Evolutionary conservation across 495 filamentous ascomycete genomes (phyloP).

Genomic region (Penicillium silybi): DNA sequence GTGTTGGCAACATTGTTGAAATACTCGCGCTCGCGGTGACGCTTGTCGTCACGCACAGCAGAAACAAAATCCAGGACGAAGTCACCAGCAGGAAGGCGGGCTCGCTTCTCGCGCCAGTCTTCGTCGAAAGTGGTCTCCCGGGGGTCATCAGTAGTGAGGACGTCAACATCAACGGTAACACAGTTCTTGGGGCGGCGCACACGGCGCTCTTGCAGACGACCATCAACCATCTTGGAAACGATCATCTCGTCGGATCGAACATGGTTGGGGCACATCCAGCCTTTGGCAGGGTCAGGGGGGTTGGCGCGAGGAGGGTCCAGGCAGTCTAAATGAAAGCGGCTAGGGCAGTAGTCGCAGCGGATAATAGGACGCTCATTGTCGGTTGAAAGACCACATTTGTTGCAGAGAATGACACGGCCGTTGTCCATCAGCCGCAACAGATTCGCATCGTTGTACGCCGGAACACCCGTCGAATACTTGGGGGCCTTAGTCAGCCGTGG

Average conservation of each 20-base stretch:
- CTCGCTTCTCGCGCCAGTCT: slow-evolving; percentile 15
- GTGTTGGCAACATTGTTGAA: slow-evolving; percentile 1
- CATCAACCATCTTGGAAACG: slow-evolving; percentile 45
- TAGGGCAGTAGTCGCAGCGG: slow-evolving; percentile 74
- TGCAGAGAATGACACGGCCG: slow-evolving; percentile 67
- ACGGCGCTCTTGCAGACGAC: slow-evolving; percentile 39
- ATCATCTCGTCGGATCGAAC: slow-evolving; percentile 56
- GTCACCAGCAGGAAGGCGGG: slow-evolving; percentile 15
- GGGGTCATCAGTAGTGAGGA: slow-evolving; percentile 7
- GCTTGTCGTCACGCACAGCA: slow-evolving; percentile 11
- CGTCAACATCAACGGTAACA: slow-evolving; percentile 9
- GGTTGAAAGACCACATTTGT: slow-evolving; percentile 59
- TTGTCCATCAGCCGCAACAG: slow-evolving; percentile 62
- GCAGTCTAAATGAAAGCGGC: slow-evolving; percentile 89
- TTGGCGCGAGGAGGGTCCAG: slow-evolving; percentile 76
- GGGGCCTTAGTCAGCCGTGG: slow-evolving; percentile 29
- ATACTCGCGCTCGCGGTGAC: not conserved
- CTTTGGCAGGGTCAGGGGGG: slow-evolving; percentile 61
- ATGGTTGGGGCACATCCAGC: slow-evolving; percentile 89
- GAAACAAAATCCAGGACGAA: slow-evolving; percentile 19
- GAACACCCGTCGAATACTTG: slow-evolving; percentile 2
- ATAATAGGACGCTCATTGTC: slow-evolving; percentile 60
- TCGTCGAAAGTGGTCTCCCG: slow-evolving; percentile 18
- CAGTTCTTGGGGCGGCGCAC: slow-evolving; percentile 50
- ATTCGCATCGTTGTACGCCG: slow-evolving; percentile 18